These are phyloP conservation scores for Dryas alaskensis DNA, from an alignment of 306 rosid species.

Conservation along the genomic window DNA sequence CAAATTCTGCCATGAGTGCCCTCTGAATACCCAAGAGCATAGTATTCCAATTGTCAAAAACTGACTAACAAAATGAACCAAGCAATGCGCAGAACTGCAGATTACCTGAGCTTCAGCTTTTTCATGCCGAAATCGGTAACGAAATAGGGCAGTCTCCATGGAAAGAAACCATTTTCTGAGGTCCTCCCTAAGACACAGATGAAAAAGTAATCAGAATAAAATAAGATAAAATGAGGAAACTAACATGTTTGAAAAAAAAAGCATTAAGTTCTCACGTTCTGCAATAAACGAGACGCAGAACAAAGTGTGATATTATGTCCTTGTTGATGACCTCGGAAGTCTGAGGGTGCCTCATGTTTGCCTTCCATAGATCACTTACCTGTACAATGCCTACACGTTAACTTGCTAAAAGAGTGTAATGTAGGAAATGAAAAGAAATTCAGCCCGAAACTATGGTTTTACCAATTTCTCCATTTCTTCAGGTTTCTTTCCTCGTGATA, in stretches of 20 bases:
- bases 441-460: slow-evolving; percentile 14
- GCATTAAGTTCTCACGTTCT: slow-evolving; percentile 56
- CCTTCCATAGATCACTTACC: slow-evolving; percentile 56
- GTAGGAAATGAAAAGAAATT: background rate
- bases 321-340: slow-evolving; percentile 62
- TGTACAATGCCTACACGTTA: slow-evolving; percentile 28
- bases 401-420: slow-evolving; percentile 8
- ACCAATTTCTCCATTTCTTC: slow-evolving; percentile 81
- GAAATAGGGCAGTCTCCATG: slow-evolving; percentile 77
- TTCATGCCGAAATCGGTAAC: slow-evolving; percentile 53
- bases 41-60: slow-evolving; percentile 18
- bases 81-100: slow-evolving; percentile 11
- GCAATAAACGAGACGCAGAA: slow-evolving; percentile 83
- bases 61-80: slow-evolving; percentile 17
- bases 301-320: slow-evolving; percentile 94
- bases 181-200: slow-evolving; percentile 57
- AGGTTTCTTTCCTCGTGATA: slow-evolving; percentile 81
- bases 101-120: slow-evolving; percentile 72
- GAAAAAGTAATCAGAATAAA: slow-evolving; percentile 11
- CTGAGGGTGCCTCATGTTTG: slow-evolving; percentile 64
- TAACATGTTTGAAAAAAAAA: background rate
- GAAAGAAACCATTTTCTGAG: slow-evolving; percentile 95
- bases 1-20: slow-evolving; percentile 63
- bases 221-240: slow-evolving; percentile 1
- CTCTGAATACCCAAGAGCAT: slow-evolving; percentile 52